A percentile compares a stretch with the other conserved stretches of the same genome.
Conservation (phyloP, 805 yeast genomes). For the Wickerhamiella spandovensis region DNA sequence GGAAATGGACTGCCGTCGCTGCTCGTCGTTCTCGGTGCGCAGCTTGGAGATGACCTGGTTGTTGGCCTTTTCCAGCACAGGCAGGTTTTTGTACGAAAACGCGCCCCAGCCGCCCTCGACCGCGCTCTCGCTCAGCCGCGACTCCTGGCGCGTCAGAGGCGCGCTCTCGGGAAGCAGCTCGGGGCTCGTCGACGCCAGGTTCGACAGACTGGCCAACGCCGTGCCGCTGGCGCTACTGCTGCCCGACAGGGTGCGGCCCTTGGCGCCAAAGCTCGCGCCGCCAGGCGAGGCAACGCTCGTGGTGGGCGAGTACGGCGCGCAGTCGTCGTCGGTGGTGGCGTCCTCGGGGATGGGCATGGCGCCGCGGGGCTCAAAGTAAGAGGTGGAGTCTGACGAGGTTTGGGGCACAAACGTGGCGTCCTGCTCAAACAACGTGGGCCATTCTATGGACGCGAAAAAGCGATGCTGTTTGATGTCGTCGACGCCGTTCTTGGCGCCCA, state of each 20-base stretch:
- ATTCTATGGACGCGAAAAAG: slow-evolving; percentile 52
- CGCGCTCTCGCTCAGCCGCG: slow-evolving; percentile 48
- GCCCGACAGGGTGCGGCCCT: background rate
- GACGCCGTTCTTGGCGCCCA: slow-evolving; percentile 57
- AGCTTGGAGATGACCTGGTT: slow-evolving; percentile 81
- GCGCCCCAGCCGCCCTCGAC: slow-evolving; percentile 69
- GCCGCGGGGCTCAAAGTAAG: slow-evolving; percentile 84
- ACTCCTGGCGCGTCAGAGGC: slow-evolving; percentile 32
- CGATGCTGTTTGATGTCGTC: slow-evolving; percentile 69
- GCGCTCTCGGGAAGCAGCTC: background rate
- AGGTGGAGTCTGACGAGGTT: slow-evolving; percentile 76
- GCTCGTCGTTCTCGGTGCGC: slow-evolving; percentile 42
- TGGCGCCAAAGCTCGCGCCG: background rate
- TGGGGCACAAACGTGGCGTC: slow-evolving; percentile 73
- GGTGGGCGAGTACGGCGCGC: background rate
- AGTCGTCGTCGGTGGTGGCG: background rate
- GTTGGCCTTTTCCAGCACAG: slow-evolving; percentile 85
- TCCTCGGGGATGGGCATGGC: slow-evolving; percentile 35
- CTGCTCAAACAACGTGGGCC: slow-evolving; percentile 62
- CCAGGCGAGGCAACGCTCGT: background rate
- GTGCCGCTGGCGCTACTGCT: background rate
- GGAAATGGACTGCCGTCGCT: slow-evolving; percentile 31
- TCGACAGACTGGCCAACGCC: background rate
- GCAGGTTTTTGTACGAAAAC: slow-evolving; percentile 76
- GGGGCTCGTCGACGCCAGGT: background rate